Evolutionary conservation across 176 grass and related monocot genomes (phyloP).

Genomic region (Rhipidocladum racemiflorum): DNA sequence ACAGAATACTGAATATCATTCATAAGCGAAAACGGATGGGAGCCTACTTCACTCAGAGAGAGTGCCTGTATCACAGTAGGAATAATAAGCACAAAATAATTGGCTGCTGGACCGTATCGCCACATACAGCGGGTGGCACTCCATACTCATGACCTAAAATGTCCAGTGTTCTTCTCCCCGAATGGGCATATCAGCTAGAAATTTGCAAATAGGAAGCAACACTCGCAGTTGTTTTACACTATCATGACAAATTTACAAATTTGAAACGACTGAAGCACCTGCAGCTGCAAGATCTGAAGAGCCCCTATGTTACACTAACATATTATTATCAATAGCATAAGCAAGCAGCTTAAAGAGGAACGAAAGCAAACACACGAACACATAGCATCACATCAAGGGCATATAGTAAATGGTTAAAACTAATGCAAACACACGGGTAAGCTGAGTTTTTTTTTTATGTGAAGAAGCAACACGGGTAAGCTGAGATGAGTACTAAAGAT

Average conservation of each 20-base stretch:
- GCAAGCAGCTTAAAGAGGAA: background rate
- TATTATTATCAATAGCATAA: background rate
- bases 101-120: background rate
- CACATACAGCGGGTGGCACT: background rate
- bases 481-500: background rate
- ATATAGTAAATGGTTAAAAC: conserved; percentile 1
- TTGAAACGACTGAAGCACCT: background rate
- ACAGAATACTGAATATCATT: background rate
- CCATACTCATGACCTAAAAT: background rate
- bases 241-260: background rate
- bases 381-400: conserved; percentile 14
- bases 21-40: background rate
- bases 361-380: background rate
- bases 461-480: background rate
- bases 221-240: background rate
- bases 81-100: background rate
- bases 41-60: background rate
- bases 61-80: background rate
- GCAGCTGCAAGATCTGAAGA: background rate
- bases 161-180: background rate
- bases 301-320: background rate
- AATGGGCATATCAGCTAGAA: background rate
- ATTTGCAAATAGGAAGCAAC: background rate
- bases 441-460: background rate
- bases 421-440: background rate